Evolutionary conservation across 2,329 filamentous ascomycete species (phyloP).

Genomic region (Phialophora expanda): DNA sequence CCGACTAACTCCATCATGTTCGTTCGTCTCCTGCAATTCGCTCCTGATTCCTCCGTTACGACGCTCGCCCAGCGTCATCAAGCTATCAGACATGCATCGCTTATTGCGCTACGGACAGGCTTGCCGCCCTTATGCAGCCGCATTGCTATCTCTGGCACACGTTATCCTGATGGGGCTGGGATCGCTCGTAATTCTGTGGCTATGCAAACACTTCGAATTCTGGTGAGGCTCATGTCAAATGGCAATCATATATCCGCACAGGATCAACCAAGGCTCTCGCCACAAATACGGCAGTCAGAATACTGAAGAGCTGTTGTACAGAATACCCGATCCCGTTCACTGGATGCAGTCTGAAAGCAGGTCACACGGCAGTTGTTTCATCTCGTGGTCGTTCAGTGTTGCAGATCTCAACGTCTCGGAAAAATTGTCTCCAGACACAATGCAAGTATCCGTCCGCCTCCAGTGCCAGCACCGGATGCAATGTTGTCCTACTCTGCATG

Average conservation of each 20-base stretch:
- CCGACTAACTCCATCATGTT: conserved; percentile 8
- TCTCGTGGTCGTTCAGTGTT: conserved; percentile 17
- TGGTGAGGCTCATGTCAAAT: conserved; percentile 15
- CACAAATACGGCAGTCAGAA: background rate
- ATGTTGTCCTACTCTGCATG: conserved; percentile 1
- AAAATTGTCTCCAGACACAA: conserved; percentile 16
- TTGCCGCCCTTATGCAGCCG: conserved; percentile 28
- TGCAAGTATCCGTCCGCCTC: conserved; percentile 21
- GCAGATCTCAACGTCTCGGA: conserved; percentile 31
- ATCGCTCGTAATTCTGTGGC: conserved; percentile 24
- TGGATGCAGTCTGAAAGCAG: conserved; percentile 9
- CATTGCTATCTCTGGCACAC: conserved; percentile 34
- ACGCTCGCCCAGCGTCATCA: conserved; percentile 29
- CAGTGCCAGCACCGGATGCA: conserved; percentile 4
- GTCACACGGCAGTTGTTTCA: conserved; percentile 31
- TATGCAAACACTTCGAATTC: conserved; percentile 22
- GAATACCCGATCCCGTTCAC: background rate
- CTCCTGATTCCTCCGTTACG: conserved; percentile 27
- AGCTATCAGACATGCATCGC: conserved; percentile 22
- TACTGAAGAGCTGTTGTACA: background rate
- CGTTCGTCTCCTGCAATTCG: conserved; percentile 20
- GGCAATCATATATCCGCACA: conserved; percentile 10
- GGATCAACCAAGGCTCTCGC: background rate
- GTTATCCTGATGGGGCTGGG: conserved; percentile 25
- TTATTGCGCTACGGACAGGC: conserved; percentile 31